Conservation (phyloP, 495 filamentous ascomycete genomes). For the Elasticomyces elasticus region DNA sequence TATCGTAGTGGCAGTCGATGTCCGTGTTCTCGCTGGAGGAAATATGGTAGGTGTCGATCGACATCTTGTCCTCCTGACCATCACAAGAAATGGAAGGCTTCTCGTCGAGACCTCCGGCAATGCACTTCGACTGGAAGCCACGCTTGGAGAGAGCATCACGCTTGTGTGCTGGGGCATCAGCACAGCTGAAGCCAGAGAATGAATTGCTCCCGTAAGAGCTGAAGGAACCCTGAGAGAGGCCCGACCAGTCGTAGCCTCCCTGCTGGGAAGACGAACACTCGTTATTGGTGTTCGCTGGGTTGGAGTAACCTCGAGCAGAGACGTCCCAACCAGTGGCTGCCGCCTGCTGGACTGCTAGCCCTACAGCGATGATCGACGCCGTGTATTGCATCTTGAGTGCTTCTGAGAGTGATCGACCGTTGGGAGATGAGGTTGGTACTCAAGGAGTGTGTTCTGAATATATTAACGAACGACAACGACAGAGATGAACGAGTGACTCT, state of each 20-base stretch:
- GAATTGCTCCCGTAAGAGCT: conserved; percentile 56
- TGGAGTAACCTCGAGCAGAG: conserved; percentile 47
- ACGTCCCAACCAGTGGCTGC: conserved; percentile 54
- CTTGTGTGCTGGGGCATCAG: conserved; percentile 42
- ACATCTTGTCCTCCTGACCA: conserved; percentile 51
- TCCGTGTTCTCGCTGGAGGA: conserved; percentile 63
- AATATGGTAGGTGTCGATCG: conserved; percentile 61
- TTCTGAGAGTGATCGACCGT: neutral
- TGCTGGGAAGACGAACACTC: conserved; percentile 57
- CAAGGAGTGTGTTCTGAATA: conserved; percentile 18
- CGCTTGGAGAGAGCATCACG: conserved; percentile 32
- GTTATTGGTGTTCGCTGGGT: conserved; percentile 67
- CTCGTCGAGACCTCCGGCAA: conserved; percentile 29
- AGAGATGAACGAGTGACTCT: conserved; percentile 25
- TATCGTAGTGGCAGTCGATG: conserved; percentile 71
- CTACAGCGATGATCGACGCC: conserved; percentile 37
- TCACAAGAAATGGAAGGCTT: conserved; percentile 49
- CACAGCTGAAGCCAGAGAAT: conserved; percentile 63
- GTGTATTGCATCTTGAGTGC: conserved; percentile 38
- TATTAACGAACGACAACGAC: conserved; percentile 7
- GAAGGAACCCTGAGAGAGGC: conserved; percentile 54
- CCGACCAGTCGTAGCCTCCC: conserved; percentile 60
- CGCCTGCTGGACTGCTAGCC: conserved; percentile 49
- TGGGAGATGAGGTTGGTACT: neutral
- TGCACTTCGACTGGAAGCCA: conserved; percentile 51